Percentiles rank a stretch among this genome's conserved stretches.
These are phyloP conservation scores for Besnoitia besnoiti DNA, from an alignment of 169 alveolate species.

Conservation along the genomic window DNA sequence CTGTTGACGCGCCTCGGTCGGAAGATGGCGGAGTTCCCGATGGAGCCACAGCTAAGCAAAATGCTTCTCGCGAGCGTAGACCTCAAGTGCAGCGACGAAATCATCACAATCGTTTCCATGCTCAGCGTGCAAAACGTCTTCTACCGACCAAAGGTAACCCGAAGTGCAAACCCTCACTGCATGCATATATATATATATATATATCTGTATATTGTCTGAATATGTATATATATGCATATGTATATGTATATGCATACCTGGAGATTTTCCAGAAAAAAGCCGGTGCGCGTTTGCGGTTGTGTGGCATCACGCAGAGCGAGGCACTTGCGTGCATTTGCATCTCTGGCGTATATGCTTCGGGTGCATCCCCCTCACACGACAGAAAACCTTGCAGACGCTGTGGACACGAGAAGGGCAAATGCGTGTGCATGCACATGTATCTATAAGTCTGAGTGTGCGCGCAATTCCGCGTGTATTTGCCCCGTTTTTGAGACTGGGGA, in stretches of 20 bases:
- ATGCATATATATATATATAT: background rate
- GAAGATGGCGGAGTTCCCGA: constrained; percentile 99
- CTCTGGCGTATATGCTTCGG: no score
- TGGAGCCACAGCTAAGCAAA: constrained; percentile 96
- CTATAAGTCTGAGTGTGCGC: background rate
- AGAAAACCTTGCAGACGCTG: no score
- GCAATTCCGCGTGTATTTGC: background rate
- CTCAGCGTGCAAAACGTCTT: constrained; percentile 96
- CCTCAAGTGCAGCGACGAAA: constrained; percentile 97
- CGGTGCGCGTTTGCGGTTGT: no score
- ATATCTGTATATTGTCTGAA: background rate
- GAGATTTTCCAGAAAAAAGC: no score
- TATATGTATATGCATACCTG: background rate
- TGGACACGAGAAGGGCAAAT: no score
- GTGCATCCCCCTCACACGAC: no score
- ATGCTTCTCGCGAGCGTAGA: constrained; percentile 98
- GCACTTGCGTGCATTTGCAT: no score
- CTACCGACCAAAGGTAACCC: constrained; percentile 92
- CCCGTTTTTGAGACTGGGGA: background rate
- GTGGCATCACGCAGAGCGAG: no score
- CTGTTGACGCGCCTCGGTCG: constrained; percentile 98
- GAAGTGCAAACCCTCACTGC: background rate
- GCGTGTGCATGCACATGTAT: background rate
- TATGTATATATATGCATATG: background rate
- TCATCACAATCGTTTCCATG: constrained; percentile 98